phyloP scores from a whole-genome alignment of 2,329 filamentous ascomycete genomes.

The Neurospora sp. region DNA sequence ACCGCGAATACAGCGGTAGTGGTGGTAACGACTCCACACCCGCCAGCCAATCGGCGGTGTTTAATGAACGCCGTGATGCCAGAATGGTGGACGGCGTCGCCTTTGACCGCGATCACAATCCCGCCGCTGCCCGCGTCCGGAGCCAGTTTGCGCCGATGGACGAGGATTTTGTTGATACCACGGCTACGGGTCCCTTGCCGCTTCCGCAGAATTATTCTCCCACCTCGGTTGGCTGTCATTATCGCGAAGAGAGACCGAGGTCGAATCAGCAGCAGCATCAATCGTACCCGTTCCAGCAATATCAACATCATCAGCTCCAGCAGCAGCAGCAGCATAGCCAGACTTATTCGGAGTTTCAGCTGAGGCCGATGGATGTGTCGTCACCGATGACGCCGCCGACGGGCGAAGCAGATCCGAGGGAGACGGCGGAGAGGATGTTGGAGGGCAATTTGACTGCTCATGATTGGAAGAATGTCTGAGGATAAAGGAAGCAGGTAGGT shows the following conservation, averaged over 20 bases:
- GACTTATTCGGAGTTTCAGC: background rate
- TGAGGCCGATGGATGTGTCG: background rate
- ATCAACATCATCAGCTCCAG: background rate
- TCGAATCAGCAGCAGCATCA: background rate
- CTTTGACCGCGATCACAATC: slow-evolving; percentile 28
- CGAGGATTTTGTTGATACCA: background rate
- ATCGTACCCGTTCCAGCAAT: background rate
- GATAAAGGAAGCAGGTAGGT: background rate
- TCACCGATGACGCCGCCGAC: background rate
- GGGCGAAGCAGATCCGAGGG: background rate
- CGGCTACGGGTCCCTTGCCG: background rate
- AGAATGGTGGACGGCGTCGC: slow-evolving; percentile 59
- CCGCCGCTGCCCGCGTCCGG: background rate
- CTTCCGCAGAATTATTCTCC: background rate
- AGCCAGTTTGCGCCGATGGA: background rate
- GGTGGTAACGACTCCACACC: slow-evolving; percentile 29
- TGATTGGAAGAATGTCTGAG: background rate
- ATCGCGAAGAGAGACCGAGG: background rate
- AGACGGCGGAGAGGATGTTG: background rate
- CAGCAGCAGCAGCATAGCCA: background rate
- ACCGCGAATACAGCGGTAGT: slow-evolving; percentile 16
- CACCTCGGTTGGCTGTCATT: background rate
- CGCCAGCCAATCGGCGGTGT: slow-evolving; percentile 33
- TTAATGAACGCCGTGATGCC: slow-evolving; percentile 46
- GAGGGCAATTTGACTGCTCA: background rate